These are phyloP conservation scores for Neurospora sp. DNA, from an alignment of 495 filamentous ascomycete genomes.

Conservation along the genomic window DNA sequence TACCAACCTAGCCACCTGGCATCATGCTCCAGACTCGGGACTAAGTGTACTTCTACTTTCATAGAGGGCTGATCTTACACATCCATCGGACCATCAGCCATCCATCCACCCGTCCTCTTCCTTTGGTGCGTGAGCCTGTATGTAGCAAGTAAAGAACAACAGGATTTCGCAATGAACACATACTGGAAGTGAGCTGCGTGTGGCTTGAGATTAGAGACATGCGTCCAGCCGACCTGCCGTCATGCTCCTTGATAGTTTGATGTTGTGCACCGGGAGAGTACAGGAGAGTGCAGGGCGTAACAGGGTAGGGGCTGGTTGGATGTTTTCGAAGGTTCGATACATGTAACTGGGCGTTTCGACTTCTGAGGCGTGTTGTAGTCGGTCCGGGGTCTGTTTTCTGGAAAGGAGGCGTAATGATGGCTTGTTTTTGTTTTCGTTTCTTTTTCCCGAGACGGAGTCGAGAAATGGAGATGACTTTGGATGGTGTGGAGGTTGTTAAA, in stretches of 20 bases:
- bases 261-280: background rate
- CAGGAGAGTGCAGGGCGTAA: background rate
- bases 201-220: background rate
- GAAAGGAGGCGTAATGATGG: background rate
- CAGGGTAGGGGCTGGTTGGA: background rate
- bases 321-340: background rate
- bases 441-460: background rate
- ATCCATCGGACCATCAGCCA: background rate
- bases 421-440: background rate
- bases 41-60: background rate
- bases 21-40: background rate
- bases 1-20: no score
- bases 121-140: background rate
- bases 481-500: background rate
- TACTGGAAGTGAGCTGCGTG: background rate
- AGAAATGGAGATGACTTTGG: background rate
- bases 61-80: background rate
- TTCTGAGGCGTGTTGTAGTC: background rate
- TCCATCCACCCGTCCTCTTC: background rate
- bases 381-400: background rate
- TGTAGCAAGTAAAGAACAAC: background rate
- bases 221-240: background rate
- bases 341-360: background rate
- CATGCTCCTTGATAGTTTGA: background rate
- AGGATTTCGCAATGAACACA: background rate